Conservation (phyloP, 2,329 filamentous ascomycete genomes). For the Apiospora pterosperma region DNA sequence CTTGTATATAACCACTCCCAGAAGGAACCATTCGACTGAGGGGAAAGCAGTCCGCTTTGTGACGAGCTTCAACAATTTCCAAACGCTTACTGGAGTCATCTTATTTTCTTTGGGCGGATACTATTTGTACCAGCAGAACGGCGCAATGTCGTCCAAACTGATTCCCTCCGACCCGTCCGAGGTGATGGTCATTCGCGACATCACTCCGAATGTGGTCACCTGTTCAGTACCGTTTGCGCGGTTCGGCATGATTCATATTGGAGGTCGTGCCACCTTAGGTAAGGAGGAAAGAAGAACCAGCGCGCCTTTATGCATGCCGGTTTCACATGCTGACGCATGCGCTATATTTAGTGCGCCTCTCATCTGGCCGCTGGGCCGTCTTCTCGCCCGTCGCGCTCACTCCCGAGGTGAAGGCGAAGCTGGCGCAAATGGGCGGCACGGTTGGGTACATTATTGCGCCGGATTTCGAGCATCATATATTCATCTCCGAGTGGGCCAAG, state of each 20-base stretch:
- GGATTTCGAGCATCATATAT: slow-evolving; percentile 94
- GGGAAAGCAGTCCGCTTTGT: not conserved
- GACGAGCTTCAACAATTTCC: slow-evolving; percentile 2
- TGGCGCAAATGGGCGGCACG: slow-evolving; percentile 61
- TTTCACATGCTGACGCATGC: slow-evolving; percentile 7
- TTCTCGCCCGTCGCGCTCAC: slow-evolving; percentile 92
- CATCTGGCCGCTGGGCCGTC: slow-evolving; percentile 74
- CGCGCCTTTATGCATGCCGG: not conserved
- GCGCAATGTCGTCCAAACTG: slow-evolving; percentile 58
- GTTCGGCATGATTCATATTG: slow-evolving; percentile 75
- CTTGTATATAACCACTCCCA: not conserved
- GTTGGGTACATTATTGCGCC: slow-evolving; percentile 83
- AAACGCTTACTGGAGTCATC: not conserved
- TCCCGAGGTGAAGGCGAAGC: slow-evolving; percentile 62
- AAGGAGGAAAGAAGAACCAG: slow-evolving; percentile 24
- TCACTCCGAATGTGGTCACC: slow-evolving; percentile 76
- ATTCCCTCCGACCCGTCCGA: slow-evolving; percentile 70
- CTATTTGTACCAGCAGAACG: slow-evolving; percentile 1
- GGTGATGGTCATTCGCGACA: slow-evolving; percentile 85
- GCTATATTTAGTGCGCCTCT: slow-evolving; percentile 62
- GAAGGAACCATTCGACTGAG: not conserved
- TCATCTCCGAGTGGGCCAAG: slow-evolving; percentile 78
- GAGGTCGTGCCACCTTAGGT: slow-evolving; percentile 85
- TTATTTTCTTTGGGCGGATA: not conserved
- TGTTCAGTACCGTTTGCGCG: slow-evolving; percentile 82